phyloP scores from a whole-genome alignment of 2,329 filamentous ascomycete genomes.

The Monascus ruber region DNA sequence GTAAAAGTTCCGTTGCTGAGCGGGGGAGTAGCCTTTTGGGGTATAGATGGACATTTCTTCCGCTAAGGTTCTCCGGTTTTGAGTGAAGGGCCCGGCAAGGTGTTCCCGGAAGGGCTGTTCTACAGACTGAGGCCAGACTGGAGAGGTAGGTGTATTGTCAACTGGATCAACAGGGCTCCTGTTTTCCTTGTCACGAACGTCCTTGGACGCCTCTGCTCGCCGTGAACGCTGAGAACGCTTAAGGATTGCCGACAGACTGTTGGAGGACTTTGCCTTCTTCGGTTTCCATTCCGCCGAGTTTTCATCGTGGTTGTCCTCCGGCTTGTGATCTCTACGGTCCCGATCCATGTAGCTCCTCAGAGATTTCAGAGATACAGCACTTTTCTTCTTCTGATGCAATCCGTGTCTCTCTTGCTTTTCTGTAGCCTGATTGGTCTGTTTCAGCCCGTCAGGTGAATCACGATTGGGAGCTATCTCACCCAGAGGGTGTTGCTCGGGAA shows the following conservation, averaged over 20 bases:
- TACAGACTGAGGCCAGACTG: conserved; percentile 71
- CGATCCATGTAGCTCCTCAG: conserved; percentile 36
- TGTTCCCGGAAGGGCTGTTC: conserved; percentile 25
- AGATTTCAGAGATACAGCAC: conserved; percentile 42
- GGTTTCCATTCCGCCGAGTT: conserved; percentile 33
- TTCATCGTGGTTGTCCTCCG: conserved; percentile 19
- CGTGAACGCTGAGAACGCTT: conserved; percentile 61
- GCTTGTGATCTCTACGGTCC: conserved; percentile 32
- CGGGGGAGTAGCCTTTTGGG: conserved; percentile 47
- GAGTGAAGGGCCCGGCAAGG: conserved; percentile 30
- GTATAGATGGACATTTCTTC: conserved; percentile 50
- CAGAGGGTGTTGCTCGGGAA: conserved; percentile 21
- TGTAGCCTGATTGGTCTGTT: conserved; percentile 25
- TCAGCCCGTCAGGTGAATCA: conserved; percentile 16
- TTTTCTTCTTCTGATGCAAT: conserved; percentile 44
- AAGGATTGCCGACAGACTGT: conserved; percentile 68
- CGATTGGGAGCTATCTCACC: conserved; percentile 29
- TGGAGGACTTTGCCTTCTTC: conserved; percentile 70
- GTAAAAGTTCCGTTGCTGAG: conserved; percentile 52
- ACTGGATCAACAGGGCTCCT: conserved; percentile 46
- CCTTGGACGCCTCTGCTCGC: conserved; percentile 44
- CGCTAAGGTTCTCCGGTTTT: conserved; percentile 35
- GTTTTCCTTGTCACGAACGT: conserved; percentile 70
- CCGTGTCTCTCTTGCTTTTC: conserved; percentile 23
- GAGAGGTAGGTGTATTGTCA: conserved; percentile 42